Base-by-base conservation (phyloP, 108 stramenopile genomes). In the Pseudonitzschia pungens region DNA sequence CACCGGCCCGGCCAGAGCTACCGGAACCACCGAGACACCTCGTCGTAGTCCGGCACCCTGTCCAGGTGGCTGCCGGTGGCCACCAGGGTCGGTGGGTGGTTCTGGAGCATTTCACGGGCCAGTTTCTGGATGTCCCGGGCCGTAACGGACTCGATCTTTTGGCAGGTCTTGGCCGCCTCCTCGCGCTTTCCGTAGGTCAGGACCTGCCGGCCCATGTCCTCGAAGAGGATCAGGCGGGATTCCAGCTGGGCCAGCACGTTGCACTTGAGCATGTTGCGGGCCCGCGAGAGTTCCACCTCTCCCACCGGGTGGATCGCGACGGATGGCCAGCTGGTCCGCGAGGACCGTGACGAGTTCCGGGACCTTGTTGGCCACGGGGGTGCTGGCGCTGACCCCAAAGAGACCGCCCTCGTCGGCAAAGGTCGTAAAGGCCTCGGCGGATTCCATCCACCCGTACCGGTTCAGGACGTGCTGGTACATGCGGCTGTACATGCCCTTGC, bases 401-500 rank as follows among this genome's bases (percentile, higher is more conserved):
- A 99, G 62, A n/a, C 99, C 99, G 20, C 73, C 80, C 74, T 98
- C 93, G 45, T 86, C 83, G 72, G 97, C 89, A 75, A 98, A 91
- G 29, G 78, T 75, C 28, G 92, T 86, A 74, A 98, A 98, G 2
- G 97, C 95, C 80, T 99, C 97, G 24, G 95, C 92, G 4, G 87
- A 77, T 73, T 99, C 99, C 40, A 93, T 96, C 97, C 97, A 98
- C 64, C 77, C 79, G 72, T 91, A 86, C 36, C 85, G 69, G 76
- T 97, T 98, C 63, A 99, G 79, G 31, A 99, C 95, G 62, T 99
- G 93, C 45, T 95, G 83, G 76, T 99, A 99, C 33, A 99, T 80
- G 16, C 98, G 89, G 26, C 95, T 92, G 79, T 99, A 99, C 98
- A 99, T 99, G 54, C 99, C 99, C 83, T 99, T 99, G 44, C 99